A percentile compares a stretch with the other conserved stretches of the same genome.
These are phyloP conservation scores for Purpureocillium lavendulum DNA, from an alignment of 2,329 filamentous ascomycete genomes.

Conservation along the genomic window DNA sequence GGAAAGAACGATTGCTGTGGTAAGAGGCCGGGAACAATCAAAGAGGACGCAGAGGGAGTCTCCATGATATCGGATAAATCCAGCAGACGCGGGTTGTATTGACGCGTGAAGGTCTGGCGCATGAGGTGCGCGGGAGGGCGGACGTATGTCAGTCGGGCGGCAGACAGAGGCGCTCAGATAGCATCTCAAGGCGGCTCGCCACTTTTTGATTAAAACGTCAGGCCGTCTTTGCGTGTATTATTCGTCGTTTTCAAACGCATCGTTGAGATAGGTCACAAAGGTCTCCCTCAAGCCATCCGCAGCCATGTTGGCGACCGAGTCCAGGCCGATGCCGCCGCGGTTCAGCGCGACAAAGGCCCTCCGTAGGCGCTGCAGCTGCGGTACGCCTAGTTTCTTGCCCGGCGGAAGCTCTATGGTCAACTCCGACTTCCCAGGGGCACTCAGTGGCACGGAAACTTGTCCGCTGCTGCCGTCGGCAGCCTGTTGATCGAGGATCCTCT, in stretches of 20 bases:
- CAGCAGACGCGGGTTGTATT: too few species aligned
- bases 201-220: too few species aligned
- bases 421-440: constrained; percentile 30
- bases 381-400: constrained; percentile 55
- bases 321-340: constrained; percentile 56
- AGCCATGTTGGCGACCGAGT: constrained; percentile 44
- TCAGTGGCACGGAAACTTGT: constrained; percentile 41
- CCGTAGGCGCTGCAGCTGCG: constrained; percentile 68
- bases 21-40: too few species aligned
- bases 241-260: constrained; percentile 51
- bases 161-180: too few species aligned
- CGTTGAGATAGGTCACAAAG: constrained; percentile 61
- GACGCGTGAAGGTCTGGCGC: too few species aligned
- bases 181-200: too few species aligned
- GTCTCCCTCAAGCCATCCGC: constrained; percentile 49
- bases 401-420: constrained; percentile 55
- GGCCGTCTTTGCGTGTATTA: neutral
- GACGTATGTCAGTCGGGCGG: too few species aligned
- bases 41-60: too few species aligned
- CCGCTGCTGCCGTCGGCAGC: constrained; percentile 58
- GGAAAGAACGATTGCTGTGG: too few species aligned
- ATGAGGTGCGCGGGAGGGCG: too few species aligned
- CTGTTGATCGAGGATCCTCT: constrained; percentile 59
- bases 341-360: constrained; percentile 73
- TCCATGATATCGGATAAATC: too few species aligned